Conservation (phyloP, 148 eudicot species). For the Nepenthes mirabilis region DNA sequence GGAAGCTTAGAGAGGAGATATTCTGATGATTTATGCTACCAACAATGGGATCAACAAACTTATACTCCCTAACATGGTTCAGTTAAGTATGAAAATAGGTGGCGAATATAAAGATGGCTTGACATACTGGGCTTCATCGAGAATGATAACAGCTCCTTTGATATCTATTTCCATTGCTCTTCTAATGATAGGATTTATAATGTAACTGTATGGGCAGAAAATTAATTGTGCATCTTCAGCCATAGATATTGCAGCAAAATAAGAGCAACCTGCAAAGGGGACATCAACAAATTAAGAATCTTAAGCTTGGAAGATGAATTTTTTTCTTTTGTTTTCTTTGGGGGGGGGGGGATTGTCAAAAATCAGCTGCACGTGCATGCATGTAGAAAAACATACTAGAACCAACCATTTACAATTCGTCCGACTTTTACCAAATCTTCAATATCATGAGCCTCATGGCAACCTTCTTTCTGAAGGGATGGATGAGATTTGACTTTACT, state of each 20-base stretch:
- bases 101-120: no score
- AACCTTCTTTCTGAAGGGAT: conserved; percentile 76
- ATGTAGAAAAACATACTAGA: not conserved
- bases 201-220: conserved; percentile 89
- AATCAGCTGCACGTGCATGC: not conserved
- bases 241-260: conserved; percentile 86
- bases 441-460: conserved; percentile 86
- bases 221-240: conserved; percentile 76
- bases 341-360: no score
- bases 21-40: no score
- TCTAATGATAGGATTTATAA: conserved; percentile 68
- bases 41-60: no score
- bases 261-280: conserved; percentile 78
- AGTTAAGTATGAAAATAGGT: no score
- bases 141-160: conserved; percentile 60
- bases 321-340: no score
- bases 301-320: conserved; percentile 2
- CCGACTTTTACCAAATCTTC: conserved; percentile 97
- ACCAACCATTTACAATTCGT: conserved; percentile 53
- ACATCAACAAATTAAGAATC: not conserved
- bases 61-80: no score
- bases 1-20: no score
- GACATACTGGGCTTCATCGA: conserved; percentile 98
- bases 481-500: conserved; percentile 67
- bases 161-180: conserved; percentile 91